Percentiles rank a stretch among this genome's conserved stretches.
phyloP scores from a whole-genome alignment of 768 basidiomycete genomes.

The Mrakia blollopis region DNA sequence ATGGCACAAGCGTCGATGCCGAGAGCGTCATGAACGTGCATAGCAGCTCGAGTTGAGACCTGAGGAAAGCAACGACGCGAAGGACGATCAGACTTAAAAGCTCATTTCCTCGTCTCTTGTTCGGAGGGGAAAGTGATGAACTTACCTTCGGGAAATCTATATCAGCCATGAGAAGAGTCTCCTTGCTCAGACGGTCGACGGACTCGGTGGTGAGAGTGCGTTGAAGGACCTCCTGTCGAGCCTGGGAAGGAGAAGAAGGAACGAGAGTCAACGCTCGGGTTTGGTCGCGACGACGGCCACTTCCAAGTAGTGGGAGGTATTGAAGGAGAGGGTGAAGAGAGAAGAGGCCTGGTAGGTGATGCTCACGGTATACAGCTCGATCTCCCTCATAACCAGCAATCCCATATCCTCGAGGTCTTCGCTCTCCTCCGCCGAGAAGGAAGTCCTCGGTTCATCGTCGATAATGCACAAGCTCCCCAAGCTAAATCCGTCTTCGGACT shows the following conservation, averaged over 20 bases:
- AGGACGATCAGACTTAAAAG: background rate
- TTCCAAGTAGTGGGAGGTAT: too few relatives aligned
- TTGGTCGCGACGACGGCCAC: background rate
- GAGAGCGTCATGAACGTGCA: background rate
- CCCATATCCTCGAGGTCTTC: conserved; percentile 35
- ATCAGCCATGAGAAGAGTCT: background rate
- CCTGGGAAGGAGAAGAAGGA: background rate
- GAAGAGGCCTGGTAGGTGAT: too few relatives aligned
- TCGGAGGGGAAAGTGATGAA: too few relatives aligned
- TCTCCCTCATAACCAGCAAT: conserved; percentile 35
- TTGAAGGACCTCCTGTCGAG: conserved; percentile 1
- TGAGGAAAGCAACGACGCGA: background rate
- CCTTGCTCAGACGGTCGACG: background rate
- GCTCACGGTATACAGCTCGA: conserved; percentile 32
- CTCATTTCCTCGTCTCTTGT: background rate
- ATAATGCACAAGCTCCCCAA: conserved; percentile 38
- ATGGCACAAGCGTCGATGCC: background rate
- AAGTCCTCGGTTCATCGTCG: conserved; percentile 35
- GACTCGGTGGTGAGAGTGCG: conserved; percentile 4
- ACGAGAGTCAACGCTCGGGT: background rate
- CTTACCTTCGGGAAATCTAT: background rate
- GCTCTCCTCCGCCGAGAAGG: conserved; percentile 35
- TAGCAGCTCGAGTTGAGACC: background rate
- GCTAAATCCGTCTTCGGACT: conserved; percentile 31
- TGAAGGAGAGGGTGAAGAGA: too few relatives aligned